Conservation (phyloP, 75 land plant species). For the Cunninghamia lanceolata region DNA sequence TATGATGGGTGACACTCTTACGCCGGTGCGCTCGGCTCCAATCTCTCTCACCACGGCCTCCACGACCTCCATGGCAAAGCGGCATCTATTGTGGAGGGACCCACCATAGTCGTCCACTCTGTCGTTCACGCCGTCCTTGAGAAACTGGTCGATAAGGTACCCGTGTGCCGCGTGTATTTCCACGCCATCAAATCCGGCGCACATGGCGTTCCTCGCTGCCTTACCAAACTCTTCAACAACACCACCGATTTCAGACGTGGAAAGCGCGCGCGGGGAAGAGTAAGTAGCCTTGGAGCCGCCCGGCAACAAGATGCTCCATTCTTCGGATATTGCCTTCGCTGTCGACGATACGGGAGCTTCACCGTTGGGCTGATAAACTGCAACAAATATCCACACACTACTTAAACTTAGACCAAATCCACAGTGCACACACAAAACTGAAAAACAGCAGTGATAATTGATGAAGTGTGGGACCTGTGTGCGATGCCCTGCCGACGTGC, state of each 20-base stretch:
- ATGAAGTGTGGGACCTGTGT: conserved; percentile 33
- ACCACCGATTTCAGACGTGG: conserved; percentile 37
- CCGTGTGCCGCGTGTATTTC: conserved; percentile 89
- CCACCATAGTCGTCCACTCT: conserved; percentile 75
- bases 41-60: conserved; percentile 42
- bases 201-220: conserved; percentile 63
- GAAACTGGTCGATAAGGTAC: conserved; percentile 87
- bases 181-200: conserved; percentile 85
- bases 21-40: conserved; percentile 50
- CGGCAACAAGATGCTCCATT: conserved; percentile 50
- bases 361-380: conserved; percentile 76
- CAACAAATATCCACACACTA: too few relatives aligned
- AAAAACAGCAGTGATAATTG: not conserved
- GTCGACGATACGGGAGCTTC: conserved; percentile 68
- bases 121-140: conserved; percentile 89
- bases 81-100: conserved; percentile 55
- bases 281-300: conserved; percentile 34
- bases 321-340: conserved; percentile 37
- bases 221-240: conserved; percentile 46
- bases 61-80: conserved; percentile 44
- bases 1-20: conserved; percentile 71
- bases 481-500: conserved; percentile 76
- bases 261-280: conserved; percentile 40
- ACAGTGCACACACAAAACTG: not conserved
- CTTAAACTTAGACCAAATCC: not conserved